phyloP scores from a whole-genome alignment of 2,329 filamentous ascomycete species.

The Penicillium sp. region DNA sequence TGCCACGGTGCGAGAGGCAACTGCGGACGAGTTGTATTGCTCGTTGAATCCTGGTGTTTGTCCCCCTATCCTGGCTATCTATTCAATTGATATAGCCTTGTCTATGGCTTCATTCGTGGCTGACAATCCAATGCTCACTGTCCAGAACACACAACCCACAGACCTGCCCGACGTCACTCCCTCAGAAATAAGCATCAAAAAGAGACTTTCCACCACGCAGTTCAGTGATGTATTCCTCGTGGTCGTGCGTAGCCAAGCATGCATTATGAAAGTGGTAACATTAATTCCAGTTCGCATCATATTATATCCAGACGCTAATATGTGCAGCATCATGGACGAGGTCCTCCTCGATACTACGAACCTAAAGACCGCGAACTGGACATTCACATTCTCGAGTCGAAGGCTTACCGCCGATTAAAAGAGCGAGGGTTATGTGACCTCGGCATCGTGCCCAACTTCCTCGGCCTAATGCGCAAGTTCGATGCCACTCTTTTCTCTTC shows the following conservation, averaged over 20 bases:
- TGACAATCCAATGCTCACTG: too few relatives aligned
- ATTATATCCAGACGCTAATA: not conserved
- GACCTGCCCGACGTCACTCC: too few relatives aligned
- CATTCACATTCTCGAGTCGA: not conserved
- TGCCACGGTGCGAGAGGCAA: too few relatives aligned
- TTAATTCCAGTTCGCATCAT: not conserved
- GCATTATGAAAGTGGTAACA: not conserved
- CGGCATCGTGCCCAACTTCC: not conserved
- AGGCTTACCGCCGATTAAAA: not conserved
- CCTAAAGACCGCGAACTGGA: not conserved
- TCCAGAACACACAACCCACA: too few relatives aligned
- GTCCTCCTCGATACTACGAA: not conserved
- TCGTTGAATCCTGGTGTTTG: too few relatives aligned
- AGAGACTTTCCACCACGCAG: not conserved
- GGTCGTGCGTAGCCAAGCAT: not conserved
- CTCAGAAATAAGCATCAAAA: too few relatives aligned
- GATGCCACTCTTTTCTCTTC: not conserved
- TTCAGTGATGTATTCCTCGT: not conserved
- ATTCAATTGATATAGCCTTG: too few relatives aligned
- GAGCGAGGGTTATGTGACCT: not conserved
- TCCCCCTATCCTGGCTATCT: too few relatives aligned
- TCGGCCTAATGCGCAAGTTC: not conserved
- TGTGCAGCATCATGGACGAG: not conserved
- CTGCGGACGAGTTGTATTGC: too few relatives aligned
- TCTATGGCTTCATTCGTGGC: too few relatives aligned